Base-by-base conservation (phyloP, 345 rosid genomes). In the Arabidopsis suecica region DNA sequence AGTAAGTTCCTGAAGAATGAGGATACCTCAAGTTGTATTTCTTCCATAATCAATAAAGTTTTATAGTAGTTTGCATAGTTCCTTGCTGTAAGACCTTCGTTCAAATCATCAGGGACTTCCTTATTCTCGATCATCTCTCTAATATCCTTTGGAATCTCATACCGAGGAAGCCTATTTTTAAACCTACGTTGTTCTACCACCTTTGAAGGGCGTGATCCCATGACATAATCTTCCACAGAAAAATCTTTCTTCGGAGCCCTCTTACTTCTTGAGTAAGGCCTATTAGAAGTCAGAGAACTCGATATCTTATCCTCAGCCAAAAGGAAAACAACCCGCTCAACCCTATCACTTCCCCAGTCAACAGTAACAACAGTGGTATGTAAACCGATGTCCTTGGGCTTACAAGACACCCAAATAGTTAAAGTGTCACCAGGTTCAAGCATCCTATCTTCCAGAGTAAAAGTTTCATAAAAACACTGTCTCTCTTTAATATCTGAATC, bases 301-400 rank as follows among this genome's bases (percentile, higher is more conserved):
- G 96, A 85, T 54, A 90, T 83, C 58, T 79, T 87, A 61, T 94
- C 93, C 79, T 94, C 97, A 2, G 86, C 96, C 89, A 94, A 80
- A 38, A 91, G 82, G 76, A 87, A 86, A 50, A 73, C 84, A 59
- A 86, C 86, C 16, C 98, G 78, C 78, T 91, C 98, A 23, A 86
- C 67, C 18, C 65, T 76, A 23, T 85, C 90, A 72, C 48, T 54
- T 1, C 79, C 92, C 56, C 83, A 74, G 65, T 86, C 89, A 78
- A 94, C 77, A 66, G 86, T 83, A 61, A 94, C 83, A 7, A 82
- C 83, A 18, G 95, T 74, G 0, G 89, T 88, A 77, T 88, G 84
- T 87, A 88, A 74, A 30, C 98, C 97, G 7, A 94, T 82, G 40
- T 64, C 88, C 76, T 68, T 73, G 0, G 97, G 91, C 67, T 87